These are phyloP conservation scores for Chaetomium olivaceum DNA, from an alignment of 2,329 filamentous ascomycete genomes.

Conservation along the genomic window DNA sequence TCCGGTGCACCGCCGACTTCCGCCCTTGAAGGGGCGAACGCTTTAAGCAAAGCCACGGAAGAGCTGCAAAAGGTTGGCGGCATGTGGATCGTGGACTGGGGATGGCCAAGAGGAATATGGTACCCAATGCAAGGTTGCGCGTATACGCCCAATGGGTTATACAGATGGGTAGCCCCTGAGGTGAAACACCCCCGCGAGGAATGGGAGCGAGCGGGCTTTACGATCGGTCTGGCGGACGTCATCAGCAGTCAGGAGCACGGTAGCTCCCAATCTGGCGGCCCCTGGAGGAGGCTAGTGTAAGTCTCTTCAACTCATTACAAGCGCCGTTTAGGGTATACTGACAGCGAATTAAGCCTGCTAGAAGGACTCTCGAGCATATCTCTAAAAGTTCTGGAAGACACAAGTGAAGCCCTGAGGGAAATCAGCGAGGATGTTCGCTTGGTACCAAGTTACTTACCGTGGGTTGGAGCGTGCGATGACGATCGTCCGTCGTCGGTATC, in stretches of 20 bases:
- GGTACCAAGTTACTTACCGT: neutral
- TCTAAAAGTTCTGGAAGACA: neutral
- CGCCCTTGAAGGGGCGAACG: too few species aligned
- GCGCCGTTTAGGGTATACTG: neutral
- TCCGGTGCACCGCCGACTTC: neutral
- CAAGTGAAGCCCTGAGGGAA: too few species aligned
- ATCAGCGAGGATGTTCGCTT: neutral
- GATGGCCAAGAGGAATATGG: conserved; percentile 4
- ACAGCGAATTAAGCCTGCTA: neutral
- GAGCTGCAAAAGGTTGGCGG: neutral
- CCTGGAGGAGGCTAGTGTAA: conserved; percentile 12
- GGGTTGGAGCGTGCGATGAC: neutral
- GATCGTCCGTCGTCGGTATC: neutral
- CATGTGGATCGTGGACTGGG: conserved; percentile 3
- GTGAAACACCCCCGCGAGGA: neutral
- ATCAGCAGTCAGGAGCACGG: neutral
- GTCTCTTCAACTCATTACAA: neutral
- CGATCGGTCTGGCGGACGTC: neutral
- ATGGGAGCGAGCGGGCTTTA: neutral
- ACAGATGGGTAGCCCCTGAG: neutral
- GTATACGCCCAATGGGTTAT: neutral
- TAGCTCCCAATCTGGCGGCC: neutral
- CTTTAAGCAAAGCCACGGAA: neutral
- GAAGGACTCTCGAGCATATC: neutral
- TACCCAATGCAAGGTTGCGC: neutral